Evolutionary conservation across 2,329 filamentous ascomycete species (phyloP), one percentile per base, ranked within the genome.

Genomic region (Cyphellophora europaea): DNA sequence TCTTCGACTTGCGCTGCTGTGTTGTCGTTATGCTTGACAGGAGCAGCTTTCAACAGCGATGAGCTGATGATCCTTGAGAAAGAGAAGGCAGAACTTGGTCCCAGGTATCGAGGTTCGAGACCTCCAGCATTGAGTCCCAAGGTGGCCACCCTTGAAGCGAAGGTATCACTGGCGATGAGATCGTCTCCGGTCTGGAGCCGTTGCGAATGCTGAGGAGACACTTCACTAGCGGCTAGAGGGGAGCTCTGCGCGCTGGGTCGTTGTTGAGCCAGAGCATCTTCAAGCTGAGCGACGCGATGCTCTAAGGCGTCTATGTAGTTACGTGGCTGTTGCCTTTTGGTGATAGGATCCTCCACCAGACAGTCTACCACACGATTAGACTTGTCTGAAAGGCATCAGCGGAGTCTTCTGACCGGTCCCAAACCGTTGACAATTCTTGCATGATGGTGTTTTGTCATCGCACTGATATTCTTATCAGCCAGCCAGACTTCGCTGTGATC

Each of bases 261-360:
- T 16, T 36, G 34, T 30, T 30, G 12, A 23, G 32, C 11, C 13
- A 14, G 4, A 14, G 16, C 30, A 33, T 56, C n/a, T n/a, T 25
- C 21, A 8, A 25, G 21, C n/a, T 25, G 21, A 25, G 21, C 21
- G 21, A 25, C n/a, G 8, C 21, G 8, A 25, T 45, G 30, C 21
- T 58, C 54, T 11, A 57, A 31, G 1, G 40, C 42, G 30, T 54
- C 45, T 3, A 57, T 12, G 18, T 57, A 57, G 34, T 55, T 54
- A 3, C 54, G 45, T n/a, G 55, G 53, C 10, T 35, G 45, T 4
- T 48, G 45, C 18, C 36, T 40, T 23, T 47, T 53, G 1, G 51
- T 54, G 3, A 35, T 27, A 0, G 53, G 52, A 35, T 57, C 52
- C 34, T 54, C 51, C 1, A 36, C 32, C 27, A 40, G 27, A 19